Conservation (phyloP, 371 early-diverging fungal genomes). For the Mortierella sp. region DNA sequence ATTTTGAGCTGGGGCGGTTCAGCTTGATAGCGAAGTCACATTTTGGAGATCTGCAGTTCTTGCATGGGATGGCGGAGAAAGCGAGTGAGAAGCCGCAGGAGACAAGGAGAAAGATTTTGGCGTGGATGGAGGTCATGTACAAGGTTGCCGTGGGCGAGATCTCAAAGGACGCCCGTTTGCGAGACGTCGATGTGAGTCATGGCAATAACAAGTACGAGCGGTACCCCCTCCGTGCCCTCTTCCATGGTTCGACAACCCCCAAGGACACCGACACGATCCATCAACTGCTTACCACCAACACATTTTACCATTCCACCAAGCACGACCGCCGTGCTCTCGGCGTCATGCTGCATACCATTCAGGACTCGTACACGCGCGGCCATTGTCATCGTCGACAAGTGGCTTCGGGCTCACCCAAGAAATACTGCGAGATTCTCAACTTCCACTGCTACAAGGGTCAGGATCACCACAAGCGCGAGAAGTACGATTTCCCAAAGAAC, state of each 20-base stretch:
- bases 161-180: constrained; percentile 13
- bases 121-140: constrained; percentile 16
- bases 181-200: background rate
- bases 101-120: background rate
- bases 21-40: constrained; percentile 7
- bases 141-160: constrained; percentile 12
- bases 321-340: constrained; percentile 8
- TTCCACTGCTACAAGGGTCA: constrained; percentile 11
- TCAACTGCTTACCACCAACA: constrained; percentile 5
- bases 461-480: constrained; percentile 1
- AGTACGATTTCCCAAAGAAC: background rate
- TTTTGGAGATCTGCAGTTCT: constrained; percentile 17
- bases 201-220: constrained; percentile 1
- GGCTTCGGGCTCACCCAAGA: background rate
- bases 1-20: background rate
- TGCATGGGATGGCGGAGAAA: constrained; percentile 14
- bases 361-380: constrained; percentile 15
- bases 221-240: constrained; percentile 12
- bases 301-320: background rate
- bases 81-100: constrained; percentile 2
- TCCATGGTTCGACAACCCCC: background rate
- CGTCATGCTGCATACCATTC: constrained; percentile 2
- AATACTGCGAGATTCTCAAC: background rate
- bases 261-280: background rate
- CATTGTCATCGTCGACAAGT: background rate